A percentile compares a stretch with the other conserved stretches of the same genome.
Evolutionary conservation across 805 yeast genomes (phyloP).

Genomic region (Ogataea polymorpha): DNA sequence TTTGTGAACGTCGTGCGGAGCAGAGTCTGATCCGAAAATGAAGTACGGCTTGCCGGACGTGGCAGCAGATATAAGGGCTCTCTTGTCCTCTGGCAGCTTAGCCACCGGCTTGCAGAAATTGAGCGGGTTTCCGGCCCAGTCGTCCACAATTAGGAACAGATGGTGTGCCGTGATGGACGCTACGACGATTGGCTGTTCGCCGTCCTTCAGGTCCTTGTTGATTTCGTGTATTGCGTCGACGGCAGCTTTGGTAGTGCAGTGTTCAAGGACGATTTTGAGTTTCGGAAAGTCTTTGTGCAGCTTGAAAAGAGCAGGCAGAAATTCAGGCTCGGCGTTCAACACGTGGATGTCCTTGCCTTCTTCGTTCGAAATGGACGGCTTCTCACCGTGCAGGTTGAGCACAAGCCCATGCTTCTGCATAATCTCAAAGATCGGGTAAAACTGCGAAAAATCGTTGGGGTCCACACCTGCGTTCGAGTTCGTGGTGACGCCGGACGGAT

Average conservation of each 20-base stretch:
- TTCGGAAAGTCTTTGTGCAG: slow-evolving; percentile 82
- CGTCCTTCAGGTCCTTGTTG: slow-evolving; percentile 40
- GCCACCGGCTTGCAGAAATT: slow-evolving; percentile 98
- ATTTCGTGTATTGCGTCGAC: slow-evolving; percentile 70
- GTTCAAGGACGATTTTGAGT: slow-evolving; percentile 84
- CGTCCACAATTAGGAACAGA: slow-evolving; percentile 79
- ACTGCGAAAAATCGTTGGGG: slow-evolving; percentile 83
- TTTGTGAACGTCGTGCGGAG: slow-evolving; percentile 86
- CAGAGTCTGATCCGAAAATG: slow-evolving; percentile 96
- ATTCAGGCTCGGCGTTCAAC: slow-evolving; percentile 88
- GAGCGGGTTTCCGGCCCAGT: slow-evolving; percentile 95
- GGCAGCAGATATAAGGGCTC: slow-evolving; percentile 83
- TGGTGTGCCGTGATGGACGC: slow-evolving; percentile 98
- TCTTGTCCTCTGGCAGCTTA: slow-evolving; percentile 79
- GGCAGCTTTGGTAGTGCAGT: slow-evolving; percentile 91
- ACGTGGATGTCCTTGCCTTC: slow-evolving; percentile 71
- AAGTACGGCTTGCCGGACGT: slow-evolving; percentile 88
- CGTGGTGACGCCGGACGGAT: slow-evolving; percentile 99
- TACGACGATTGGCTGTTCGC: slow-evolving; percentile 56
- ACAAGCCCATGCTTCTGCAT: slow-evolving; percentile 78
- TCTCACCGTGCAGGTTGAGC: slow-evolving; percentile 92
- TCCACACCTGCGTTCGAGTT: slow-evolving; percentile 90
- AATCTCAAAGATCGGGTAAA: slow-evolving; percentile 86
- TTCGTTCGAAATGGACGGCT: slow-evolving; percentile 53
- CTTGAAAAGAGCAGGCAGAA: slow-evolving; percentile 81